These are phyloP conservation scores for Physocladia obscura DNA, from an alignment of 192 early-diverging fungal species.

Conservation along the genomic window DNA sequence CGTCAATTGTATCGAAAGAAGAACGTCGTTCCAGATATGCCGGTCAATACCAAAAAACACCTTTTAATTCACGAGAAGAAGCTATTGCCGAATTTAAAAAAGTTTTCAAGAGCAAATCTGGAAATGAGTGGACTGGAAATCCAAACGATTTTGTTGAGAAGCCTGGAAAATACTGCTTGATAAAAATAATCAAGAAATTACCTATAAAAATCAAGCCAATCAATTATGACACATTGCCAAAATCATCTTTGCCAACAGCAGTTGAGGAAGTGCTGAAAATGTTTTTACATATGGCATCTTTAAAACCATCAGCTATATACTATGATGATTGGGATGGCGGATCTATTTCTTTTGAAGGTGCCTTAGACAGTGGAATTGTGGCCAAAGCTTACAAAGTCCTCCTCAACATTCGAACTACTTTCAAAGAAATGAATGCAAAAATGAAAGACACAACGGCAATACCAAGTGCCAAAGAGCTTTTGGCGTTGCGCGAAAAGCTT, in stretches of 20 bases:
- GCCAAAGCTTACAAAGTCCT: slow-evolving; percentile 26
- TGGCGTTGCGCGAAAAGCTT: slow-evolving; percentile 10
- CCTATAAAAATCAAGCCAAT: slow-evolving; percentile 22
- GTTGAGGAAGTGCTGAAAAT: slow-evolving; percentile 27
- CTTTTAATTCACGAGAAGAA: slow-evolving; percentile 30
- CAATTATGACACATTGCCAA: slow-evolving; percentile 13
- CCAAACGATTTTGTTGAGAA: slow-evolving; percentile 19
- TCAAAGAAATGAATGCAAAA: slow-evolving; percentile 30
- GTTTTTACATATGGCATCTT: slow-evolving; percentile 30
- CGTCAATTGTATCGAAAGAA: slow-evolving; percentile 7
- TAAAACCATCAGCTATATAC: slow-evolving; percentile 10
- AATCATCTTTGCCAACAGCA: not conserved
- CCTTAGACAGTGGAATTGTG: slow-evolving; percentile 18
- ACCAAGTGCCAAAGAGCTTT: slow-evolving; percentile 25
- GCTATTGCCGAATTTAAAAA: slow-evolving; percentile 35
- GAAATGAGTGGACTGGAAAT: slow-evolving; percentile 30
- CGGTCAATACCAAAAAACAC: slow-evolving; percentile 28
- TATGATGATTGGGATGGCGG: not conserved
- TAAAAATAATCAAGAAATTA: not conserved
- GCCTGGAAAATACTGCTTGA: slow-evolving; percentile 30
- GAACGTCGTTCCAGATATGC: not conserved
- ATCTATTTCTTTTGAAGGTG: slow-evolving; percentile 26
- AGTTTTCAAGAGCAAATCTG: slow-evolving; percentile 42
- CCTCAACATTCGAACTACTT: slow-evolving; percentile 19
- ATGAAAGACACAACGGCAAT: not conserved